These are phyloP conservation scores for Ceratobasidium sp. DNA, from an alignment of 1,284 basidiomycete genomes.

Conservation along the genomic window DNA sequence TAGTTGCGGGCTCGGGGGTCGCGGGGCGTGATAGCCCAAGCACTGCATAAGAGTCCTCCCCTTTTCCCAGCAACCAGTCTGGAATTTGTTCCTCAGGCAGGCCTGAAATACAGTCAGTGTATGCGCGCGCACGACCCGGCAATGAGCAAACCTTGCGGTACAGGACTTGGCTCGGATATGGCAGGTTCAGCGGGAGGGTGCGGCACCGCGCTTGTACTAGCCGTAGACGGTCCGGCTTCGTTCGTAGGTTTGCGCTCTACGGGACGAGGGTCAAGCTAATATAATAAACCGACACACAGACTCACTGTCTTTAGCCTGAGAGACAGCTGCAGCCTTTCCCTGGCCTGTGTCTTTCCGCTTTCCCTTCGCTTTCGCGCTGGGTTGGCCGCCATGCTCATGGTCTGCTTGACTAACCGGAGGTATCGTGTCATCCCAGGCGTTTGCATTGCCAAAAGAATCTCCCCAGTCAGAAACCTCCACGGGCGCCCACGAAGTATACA, in stretches of 20 bases:
- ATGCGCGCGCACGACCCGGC: neutral
- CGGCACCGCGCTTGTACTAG: neutral
- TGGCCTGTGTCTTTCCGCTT: constrained; percentile 8
- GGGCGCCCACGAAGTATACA: constrained; percentile 30
- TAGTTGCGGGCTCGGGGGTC: constrained; percentile 3
- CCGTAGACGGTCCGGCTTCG: neutral
- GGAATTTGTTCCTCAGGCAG: constrained; percentile 35
- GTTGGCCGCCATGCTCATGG: neutral
- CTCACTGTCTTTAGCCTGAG: neutral
- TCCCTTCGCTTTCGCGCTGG: constrained; percentile 10
- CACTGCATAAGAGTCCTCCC: constrained; percentile 21
- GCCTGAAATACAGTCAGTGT: neutral
- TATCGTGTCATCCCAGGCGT: neutral
- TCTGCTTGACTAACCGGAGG: neutral
- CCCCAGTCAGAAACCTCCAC: constrained; percentile 11
- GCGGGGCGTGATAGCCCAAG: constrained; percentile 23
- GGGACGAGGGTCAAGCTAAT: neutral
- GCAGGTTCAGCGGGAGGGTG: neutral
- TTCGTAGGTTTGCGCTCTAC: neutral
- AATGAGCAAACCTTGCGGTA: neutral
- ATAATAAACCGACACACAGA: neutral
- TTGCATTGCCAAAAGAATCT: neutral
- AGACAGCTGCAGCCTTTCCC: neutral
- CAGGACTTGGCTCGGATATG: neutral
- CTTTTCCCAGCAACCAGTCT: constrained; percentile 18